Evolutionary conservation across 2,329 filamentous ascomycete species (phyloP), one percentile per base, ranked within the genome.

Genomic region (Penicillium polonicum): DNA sequence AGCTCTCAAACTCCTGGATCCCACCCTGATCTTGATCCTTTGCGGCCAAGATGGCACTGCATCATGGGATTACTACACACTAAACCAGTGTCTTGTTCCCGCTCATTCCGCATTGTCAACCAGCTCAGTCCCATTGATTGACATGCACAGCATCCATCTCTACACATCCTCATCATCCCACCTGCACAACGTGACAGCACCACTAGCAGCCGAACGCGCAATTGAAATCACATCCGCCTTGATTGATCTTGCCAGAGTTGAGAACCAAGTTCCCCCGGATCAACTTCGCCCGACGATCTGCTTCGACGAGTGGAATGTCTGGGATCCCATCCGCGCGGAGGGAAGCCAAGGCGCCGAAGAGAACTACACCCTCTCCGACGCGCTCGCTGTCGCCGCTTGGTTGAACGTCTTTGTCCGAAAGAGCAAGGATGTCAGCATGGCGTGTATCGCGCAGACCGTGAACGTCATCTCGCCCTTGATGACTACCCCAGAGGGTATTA

Each of bases 291-390:
- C 85, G 46, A 88, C 82, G 51, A 90, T 92, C 70, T 92, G 89
- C 79, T 92, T 92, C 70, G 89, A 92, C 70, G 89, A 92, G 74
- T 92, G 89, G 89, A 92, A 92, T 71, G 88, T 92, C 9, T 92
- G 89, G 89, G 88, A 91, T 65, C 87, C 88, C 0, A 79, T 81
- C 52, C 83, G 88, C 9, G 88, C 89, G 0, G 87, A 87, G 0
- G 89, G 89, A 17, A 85, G 88, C 65, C 72, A 83, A 59, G 89
- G 89, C 17, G 89, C 87, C 6, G 89, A 92, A 74, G 88, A 92
- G 70, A 78, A 74, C 66, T 90, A 92, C 76, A 91, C 86, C 0
- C 81, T 92, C 8, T 90, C 87, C 0, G 89, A 92, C 64, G 88
- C 88, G 1, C 79, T 92, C 17, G 89, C 88, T n/a, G 88, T 92